phyloP scores from a whole-genome alignment of 2,329 filamentous ascomycete genomes.

The Scopulariopsis brevicaulis region DNA sequence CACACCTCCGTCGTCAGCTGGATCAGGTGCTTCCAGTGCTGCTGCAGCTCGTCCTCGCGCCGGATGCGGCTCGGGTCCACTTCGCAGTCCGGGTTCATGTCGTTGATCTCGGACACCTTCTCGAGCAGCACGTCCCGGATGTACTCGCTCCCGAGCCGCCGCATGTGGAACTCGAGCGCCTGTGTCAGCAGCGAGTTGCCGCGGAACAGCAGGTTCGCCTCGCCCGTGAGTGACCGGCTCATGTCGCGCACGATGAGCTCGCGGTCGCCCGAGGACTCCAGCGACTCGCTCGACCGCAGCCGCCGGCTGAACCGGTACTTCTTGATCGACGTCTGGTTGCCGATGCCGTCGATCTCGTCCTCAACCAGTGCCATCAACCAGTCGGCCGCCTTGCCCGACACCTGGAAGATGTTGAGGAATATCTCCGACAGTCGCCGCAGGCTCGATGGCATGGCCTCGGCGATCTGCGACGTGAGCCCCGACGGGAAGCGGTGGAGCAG shows the following conservation, averaged over 20 bases:
- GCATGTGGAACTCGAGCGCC: constrained; percentile 91
- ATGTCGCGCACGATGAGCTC: constrained; percentile 66
- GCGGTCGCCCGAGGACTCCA: constrained; percentile 50
- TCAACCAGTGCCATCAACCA: constrained; percentile 93
- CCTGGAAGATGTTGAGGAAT: constrained; percentile 90
- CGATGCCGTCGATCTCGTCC: constrained; percentile 90
- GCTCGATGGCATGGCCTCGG: constrained; percentile 65
- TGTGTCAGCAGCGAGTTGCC: constrained; percentile 93
- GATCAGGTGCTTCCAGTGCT: constrained; percentile 73
- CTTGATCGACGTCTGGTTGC: constrained; percentile 68
- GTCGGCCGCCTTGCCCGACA: constrained; percentile 70
- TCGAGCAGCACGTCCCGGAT: constrained; percentile 78
- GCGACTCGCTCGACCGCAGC: constrained; percentile 59
- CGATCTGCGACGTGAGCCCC: constrained; percentile 75
- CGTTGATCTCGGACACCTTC: constrained; percentile 80
- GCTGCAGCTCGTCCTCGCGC: constrained; percentile 58
- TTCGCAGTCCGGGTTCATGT: constrained; percentile 84
- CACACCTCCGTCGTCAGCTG: constrained; percentile 72
- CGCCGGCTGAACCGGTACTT: constrained; percentile 61
- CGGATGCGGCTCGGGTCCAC: constrained; percentile 77
- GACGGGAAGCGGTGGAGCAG: constrained; percentile 76
- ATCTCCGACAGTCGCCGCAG: constrained; percentile 74
- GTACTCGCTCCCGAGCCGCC: constrained; percentile 84
- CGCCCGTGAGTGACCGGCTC: constrained; percentile 67
- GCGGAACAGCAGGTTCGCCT: constrained; percentile 89